These are phyloP conservation scores for Arthrobotrys pseudoclavata DNA, from an alignment of 2,329 filamentous ascomycete species.

Conservation along the genomic window DNA sequence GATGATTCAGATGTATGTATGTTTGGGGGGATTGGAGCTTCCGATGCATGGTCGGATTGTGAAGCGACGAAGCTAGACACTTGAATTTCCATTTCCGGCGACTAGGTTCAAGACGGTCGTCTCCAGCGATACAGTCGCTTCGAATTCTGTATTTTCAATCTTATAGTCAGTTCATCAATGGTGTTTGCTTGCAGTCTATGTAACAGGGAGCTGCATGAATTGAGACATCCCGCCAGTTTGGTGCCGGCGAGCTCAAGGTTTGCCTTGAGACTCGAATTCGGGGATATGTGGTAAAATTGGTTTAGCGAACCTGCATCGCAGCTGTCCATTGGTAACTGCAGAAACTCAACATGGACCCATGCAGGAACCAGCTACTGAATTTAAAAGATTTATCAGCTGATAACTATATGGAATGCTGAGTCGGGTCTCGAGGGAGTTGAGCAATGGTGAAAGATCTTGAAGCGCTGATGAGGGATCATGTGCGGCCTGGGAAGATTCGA, in stretches of 20 bases:
- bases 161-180: slow-evolving; percentile 7
- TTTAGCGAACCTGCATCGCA: slow-evolving; percentile 49
- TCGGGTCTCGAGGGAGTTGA: background rate
- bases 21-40: slow-evolving; percentile 9
- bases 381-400: slow-evolving; percentile 51
- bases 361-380: slow-evolving; percentile 39
- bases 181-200: slow-evolving; percentile 6
- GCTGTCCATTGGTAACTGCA: slow-evolving; percentile 57
- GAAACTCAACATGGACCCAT: slow-evolving; percentile 48
- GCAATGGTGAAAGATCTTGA: slow-evolving; percentile 42
- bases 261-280: slow-evolving; percentile 3
- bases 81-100: slow-evolving; percentile 38
- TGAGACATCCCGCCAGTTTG: slow-evolving; percentile 15
- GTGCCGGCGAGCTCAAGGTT: slow-evolving; percentile 27
- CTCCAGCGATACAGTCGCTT: slow-evolving; percentile 32
- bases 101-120: slow-evolving; percentile 23
- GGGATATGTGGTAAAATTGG: slow-evolving; percentile 13
- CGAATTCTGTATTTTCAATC: slow-evolving; percentile 11
- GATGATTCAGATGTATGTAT: slow-evolving; percentile 12
- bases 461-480: slow-evolving; percentile 47
- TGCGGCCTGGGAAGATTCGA: slow-evolving; percentile 14
- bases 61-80: background rate
- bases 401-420: slow-evolving; percentile 23
- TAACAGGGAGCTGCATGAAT: slow-evolving; percentile 39
- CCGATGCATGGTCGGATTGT: background rate